Evolutionary conservation across 179 eudicot genomes (phyloP), one percentile per base, ranked within the genome.

Genomic region (Amaranthus tricolor): DNA sequence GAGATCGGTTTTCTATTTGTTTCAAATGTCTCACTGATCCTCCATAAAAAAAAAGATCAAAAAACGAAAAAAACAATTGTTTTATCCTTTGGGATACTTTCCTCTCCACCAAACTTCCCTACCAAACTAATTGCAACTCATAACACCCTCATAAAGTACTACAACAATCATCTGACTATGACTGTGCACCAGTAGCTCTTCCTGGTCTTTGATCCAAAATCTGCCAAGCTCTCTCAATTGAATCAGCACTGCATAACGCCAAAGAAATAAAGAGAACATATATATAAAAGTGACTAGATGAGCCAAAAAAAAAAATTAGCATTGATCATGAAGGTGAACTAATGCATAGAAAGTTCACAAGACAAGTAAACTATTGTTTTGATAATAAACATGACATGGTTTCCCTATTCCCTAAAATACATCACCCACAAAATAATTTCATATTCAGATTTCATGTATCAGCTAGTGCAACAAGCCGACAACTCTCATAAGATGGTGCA

Each of bases 101-200:
- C 19, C 16, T 14, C 14, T 13, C 20, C 69, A 47, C 15, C 59
- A 16, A n/a, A 31, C 66, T 17, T 43, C 11, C 14, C 6, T 4
- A 55, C 20, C 9, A 45, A 10, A 16, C 43, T 31, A 0, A 40
- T 62, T 62, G 66, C 48, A 12, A 31, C 16, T 11, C 43, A 68
- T 2, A 52, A 64, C 40, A 16, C 48, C 59, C 61, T 45, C n/a
- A 62, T 0, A 19, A 57, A 31, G 50, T 9, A 54, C 44, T 44
- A 12, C 21, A 62, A 31, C 68, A 20, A 19, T 70, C 60, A 91
- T 97, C 94, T 91, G 96, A 78, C 95, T 95, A 76, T 95, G 99
- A 83, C 99, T 95, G 65, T 49, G 95, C 99, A 83, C 99, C 98
- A 76, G 99, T 93, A 68, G 97, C 93, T 80, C 90, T 85, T 73